A percentile compares a stretch with the other conserved stretches of the same genome.
Evolutionary conservation across 2,329 filamentous ascomycete species (phyloP).

Genomic region (Aphanocladium album): DNA sequence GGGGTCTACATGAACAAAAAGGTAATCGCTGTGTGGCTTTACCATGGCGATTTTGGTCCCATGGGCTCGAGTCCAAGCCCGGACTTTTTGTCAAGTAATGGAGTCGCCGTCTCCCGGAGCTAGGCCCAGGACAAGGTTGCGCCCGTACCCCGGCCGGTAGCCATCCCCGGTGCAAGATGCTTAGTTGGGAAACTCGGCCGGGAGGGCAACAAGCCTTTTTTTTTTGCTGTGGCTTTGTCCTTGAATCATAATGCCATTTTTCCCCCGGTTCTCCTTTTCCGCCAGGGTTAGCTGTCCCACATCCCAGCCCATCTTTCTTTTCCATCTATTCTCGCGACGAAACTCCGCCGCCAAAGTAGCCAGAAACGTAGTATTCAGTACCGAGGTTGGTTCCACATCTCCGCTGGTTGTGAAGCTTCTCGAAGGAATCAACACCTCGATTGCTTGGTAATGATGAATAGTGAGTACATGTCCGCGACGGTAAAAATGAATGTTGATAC

Average conservation of each 20-base stretch:
- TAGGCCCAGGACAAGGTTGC: neutral
- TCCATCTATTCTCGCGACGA: neutral
- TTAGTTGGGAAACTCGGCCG: constrained; percentile 9
- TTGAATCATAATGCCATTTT: neutral
- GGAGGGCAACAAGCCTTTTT: neutral
- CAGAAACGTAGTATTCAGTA: neutral
- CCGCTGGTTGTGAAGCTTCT: neutral
- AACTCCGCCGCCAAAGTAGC: neutral
- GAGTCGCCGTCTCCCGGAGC: neutral
- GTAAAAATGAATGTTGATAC: neutral
- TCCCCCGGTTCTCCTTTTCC: no score
- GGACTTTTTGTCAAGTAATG: neutral
- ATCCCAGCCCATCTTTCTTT: no score
- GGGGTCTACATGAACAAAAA: neutral
- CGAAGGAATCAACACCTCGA: neutral
- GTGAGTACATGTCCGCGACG: neutral
- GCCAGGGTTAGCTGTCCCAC: no score
- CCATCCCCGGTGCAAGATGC: neutral
- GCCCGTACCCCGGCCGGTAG: neutral
- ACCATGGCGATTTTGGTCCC: neutral
- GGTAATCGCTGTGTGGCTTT: neutral
- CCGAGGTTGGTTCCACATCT: constrained; percentile 7
- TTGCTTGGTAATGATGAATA: neutral
- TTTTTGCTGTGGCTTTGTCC: neutral
- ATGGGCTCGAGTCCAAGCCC: neutral